Evolutionary conservation across 1,284 basidiomycete genomes (phyloP).

Genomic region (Apiotrichum laibachii): DNA sequence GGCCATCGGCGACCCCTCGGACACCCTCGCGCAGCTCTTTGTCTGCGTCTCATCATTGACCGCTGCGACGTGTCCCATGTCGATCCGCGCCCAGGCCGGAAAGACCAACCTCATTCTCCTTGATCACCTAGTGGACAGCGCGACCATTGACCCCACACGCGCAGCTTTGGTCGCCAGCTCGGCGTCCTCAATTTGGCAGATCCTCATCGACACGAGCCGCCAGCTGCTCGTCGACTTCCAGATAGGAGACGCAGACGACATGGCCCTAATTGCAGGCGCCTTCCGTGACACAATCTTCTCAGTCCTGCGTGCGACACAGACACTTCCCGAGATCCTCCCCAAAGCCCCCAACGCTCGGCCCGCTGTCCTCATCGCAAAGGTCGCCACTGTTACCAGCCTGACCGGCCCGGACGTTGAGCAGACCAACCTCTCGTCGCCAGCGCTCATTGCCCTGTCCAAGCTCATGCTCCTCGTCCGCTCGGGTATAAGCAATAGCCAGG

Average conservation of each 20-base stretch:
- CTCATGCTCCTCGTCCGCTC: slow-evolving; percentile 30
- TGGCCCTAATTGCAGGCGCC: slow-evolving; percentile 28
- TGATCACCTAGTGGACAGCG: slow-evolving; percentile 14
- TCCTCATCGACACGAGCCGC: slow-evolving; percentile 37
- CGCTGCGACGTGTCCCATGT: slow-evolving; percentile 28
- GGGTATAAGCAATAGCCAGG: slow-evolving; percentile 16
- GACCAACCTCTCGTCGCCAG: slow-evolving; percentile 27
- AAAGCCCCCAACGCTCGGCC: slow-evolving; percentile 27
- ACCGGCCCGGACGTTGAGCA: slow-evolving; percentile 38
- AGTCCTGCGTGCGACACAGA: slow-evolving; percentile 16
- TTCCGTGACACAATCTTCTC: slow-evolving; percentile 28
- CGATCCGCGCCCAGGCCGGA: slow-evolving; percentile 28
- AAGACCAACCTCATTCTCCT: slow-evolving; percentile 31
- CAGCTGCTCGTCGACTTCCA: slow-evolving; percentile 42
- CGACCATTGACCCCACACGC: slow-evolving; percentile 9
- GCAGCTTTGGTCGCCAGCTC: slow-evolving; percentile 13
- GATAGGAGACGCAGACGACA: slow-evolving; percentile 32
- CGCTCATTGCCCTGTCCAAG: slow-evolving; percentile 29
- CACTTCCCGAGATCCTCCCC: slow-evolving; percentile 24
- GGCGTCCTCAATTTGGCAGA: slow-evolving; percentile 31
- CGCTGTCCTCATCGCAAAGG: slow-evolving; percentile 30
- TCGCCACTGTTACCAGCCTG: slow-evolving; percentile 29
- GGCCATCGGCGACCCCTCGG: slow-evolving; percentile 18
- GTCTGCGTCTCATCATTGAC: slow-evolving; percentile 27
- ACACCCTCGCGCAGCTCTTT: slow-evolving; percentile 27